These are phyloP conservation scores for Phyllosticta citribraziliensis DNA, from an alignment of 2,329 filamentous ascomycete genomes.

Conservation along the genomic window DNA sequence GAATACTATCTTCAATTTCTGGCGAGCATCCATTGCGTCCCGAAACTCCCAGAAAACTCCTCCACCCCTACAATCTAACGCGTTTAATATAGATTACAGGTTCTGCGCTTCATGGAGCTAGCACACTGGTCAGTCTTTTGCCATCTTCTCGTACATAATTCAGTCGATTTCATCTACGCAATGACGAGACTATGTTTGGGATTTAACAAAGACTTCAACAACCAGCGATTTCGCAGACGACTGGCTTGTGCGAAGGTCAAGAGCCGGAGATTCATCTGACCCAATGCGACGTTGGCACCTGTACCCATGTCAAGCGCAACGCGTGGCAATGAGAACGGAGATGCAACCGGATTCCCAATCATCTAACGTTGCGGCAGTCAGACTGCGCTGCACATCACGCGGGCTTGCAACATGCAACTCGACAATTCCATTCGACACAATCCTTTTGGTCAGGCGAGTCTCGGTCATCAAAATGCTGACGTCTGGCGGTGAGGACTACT, in stretches of 20 bases:
- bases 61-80: not conserved
- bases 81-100: not conserved
- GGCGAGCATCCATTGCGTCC: not conserved
- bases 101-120: not conserved
- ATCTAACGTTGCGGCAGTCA: not conserved
- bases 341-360: not conserved
- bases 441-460: not conserved
- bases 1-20: not conserved
- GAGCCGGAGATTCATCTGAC: not conserved
- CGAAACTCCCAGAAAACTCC: not conserved
- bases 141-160: not conserved
- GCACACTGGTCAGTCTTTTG: not conserved
- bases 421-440: not conserved
- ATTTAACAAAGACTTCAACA: no score
- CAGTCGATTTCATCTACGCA: not conserved
- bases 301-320: not conserved
- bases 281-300: not conserved
- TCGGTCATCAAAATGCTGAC: not conserved
- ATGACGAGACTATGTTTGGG: not conserved
- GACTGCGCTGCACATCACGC: not conserved
- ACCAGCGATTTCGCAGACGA: no score
- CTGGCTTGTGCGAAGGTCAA: not conserved
- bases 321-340: not conserved
- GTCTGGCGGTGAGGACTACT: not conserved
- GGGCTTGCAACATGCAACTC: not conserved